Conservation (phyloP, 2,329 filamentous ascomycete species). For the Ceratocystis cubensis region DNA sequence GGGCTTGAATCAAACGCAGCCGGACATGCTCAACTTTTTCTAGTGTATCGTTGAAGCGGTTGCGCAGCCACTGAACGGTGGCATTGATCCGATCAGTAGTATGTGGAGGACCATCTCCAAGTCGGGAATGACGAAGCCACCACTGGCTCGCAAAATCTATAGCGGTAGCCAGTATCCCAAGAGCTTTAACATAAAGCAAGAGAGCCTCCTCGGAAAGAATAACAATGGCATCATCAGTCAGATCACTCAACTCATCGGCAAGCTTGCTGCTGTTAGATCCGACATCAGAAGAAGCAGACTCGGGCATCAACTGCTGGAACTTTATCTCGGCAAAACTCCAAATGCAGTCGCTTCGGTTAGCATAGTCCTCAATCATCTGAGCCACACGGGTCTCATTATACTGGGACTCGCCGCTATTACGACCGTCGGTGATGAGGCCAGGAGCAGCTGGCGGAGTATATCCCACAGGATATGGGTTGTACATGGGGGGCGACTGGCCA, state of each 20-base stretch:
- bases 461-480: constrained; percentile 62
- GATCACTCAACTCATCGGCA: constrained; percentile 39
- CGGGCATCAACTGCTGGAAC: constrained; percentile 90
- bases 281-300: constrained; percentile 38
- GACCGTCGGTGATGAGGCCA: constrained; percentile 57
- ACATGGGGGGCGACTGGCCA: constrained; percentile 60
- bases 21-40: constrained; percentile 95
- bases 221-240: constrained; percentile 77
- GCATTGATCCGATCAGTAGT: constrained; percentile 67
- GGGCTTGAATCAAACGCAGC: constrained; percentile 72
- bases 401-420: constrained; percentile 40
- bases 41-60: constrained; percentile 89
- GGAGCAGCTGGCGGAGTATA: constrained; percentile 43
- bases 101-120: constrained; percentile 41
- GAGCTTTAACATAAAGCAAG: constrained; percentile 88
- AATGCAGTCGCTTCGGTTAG: constrained; percentile 86
- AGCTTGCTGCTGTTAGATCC: background rate
- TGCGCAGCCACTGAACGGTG: constrained; percentile 89
- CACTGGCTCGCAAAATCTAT: constrained; percentile 91
- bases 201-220: constrained; percentile 85
- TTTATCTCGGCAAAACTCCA: constrained; percentile 98
- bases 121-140: constrained; percentile 72
- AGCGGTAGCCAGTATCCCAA: constrained; percentile 78
- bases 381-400: constrained; percentile 74
- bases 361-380: constrained; percentile 78